Percentiles rank a stretch among this genome's conserved stretches.
phyloP scores from a whole-genome alignment of 2,329 filamentous ascomycete species.

The Colletotrichum eleusines region DNA sequence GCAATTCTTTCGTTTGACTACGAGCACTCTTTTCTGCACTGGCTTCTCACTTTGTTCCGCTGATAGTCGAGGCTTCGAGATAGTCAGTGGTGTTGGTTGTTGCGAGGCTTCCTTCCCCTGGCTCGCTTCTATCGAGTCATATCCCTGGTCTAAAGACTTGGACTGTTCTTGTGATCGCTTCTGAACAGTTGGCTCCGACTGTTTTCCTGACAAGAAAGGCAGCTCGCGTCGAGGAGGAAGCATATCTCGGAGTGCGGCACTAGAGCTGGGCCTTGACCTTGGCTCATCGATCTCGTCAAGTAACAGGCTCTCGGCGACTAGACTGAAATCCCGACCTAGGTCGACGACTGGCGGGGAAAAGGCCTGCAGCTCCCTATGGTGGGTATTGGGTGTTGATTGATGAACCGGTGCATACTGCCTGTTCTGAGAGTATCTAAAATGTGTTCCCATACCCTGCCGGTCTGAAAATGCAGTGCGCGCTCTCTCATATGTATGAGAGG shows the following conservation, averaged over 20 bases:
- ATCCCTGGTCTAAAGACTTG: too few relatives aligned
- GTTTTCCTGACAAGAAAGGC: conserved; percentile 3
- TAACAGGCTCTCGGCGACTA: background rate
- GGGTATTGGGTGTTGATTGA: background rate
- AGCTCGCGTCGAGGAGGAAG: conserved; percentile 18
- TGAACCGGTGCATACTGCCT: background rate
- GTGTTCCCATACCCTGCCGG: background rate
- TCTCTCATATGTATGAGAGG: background rate
- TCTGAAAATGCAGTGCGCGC: conserved; percentile 4
- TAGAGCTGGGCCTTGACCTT: background rate
- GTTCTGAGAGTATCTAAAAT: background rate
- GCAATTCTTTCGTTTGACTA: background rate
- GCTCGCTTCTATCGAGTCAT: background rate
- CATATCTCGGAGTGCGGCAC: conserved; percentile 4
- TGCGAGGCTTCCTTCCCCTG: background rate
- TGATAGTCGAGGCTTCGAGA: background rate
- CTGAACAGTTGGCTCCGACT: background rate
- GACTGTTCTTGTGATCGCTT: background rate
- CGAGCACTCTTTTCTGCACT: background rate
- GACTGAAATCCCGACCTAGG: background rate
- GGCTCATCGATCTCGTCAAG: background rate
- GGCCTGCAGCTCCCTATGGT: background rate
- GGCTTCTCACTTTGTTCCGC: background rate
- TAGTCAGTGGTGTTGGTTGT: background rate
- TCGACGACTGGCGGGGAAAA: background rate